Evolutionary conservation across 2,329 filamentous ascomycete species (phyloP).

Genomic region (Xylariales sp.): DNA sequence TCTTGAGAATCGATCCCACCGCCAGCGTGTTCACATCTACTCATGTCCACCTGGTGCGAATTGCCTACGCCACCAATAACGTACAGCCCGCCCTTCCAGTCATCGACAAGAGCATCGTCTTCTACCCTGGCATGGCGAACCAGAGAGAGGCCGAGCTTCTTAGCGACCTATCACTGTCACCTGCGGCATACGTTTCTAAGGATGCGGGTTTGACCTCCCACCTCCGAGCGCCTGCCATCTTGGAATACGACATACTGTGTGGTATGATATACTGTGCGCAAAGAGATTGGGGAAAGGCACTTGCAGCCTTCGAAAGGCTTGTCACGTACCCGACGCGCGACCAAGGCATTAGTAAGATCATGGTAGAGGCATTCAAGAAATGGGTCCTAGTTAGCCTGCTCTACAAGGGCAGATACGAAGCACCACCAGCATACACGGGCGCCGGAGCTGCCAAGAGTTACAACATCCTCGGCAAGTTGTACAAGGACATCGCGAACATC

Average conservation of each 20-base stretch:
- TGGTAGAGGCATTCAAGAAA: conserved; percentile 88
- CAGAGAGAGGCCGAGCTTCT: conserved; percentile 33
- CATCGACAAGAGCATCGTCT: conserved; percentile 61
- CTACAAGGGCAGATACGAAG: conserved; percentile 54
- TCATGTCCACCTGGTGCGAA: conserved; percentile 53
- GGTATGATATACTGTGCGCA: conserved; percentile 61
- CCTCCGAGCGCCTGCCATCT: conserved; percentile 47
- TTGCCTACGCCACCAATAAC: conserved; percentile 53
- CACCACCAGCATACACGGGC: conserved; percentile 53
- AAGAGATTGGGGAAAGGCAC: conserved; percentile 58
- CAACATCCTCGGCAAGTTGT: conserved; percentile 59
- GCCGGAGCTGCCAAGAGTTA: conserved; percentile 37
- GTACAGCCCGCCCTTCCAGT: conserved; percentile 54
- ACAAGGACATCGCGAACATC: conserved; percentile 62
- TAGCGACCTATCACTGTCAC: conserved; percentile 41
- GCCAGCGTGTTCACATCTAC: conserved; percentile 61
- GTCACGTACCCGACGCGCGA: conserved; percentile 64
- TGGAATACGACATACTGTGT: conserved; percentile 63
- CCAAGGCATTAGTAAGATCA: conserved; percentile 64
- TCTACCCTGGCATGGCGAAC: conserved; percentile 49
- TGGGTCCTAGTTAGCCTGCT: conserved; percentile 78
- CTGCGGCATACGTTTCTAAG: conserved; percentile 54
- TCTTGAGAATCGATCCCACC: conserved; percentile 63
- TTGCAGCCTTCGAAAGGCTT: conserved; percentile 57
- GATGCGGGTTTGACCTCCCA: conserved; percentile 52